Base-by-base conservation (phyloP, 441 rosid genomes). In the Adansonia rubrostipa region DNA sequence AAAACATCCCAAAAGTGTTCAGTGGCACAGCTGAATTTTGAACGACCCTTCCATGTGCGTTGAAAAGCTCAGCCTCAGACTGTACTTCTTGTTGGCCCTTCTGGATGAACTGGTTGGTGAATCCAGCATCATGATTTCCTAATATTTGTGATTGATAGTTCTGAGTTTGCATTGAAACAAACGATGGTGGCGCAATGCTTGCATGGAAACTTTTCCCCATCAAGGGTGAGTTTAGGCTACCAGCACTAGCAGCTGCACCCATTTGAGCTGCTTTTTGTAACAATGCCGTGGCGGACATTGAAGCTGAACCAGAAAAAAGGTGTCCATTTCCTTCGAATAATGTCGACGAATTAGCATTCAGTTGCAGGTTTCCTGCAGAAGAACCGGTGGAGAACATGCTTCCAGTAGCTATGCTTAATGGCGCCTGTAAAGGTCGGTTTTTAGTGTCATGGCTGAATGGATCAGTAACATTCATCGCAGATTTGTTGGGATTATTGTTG, bases 221-320 rank as follows among this genome's bases (percentile, higher is more conserved):
- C 88, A 91, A 65, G 33, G 76, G 50, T n/a, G 76, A 9, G 56
- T 71, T 87, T 47, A 84, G 73, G 68, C 77, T 76, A 45, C 65
- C 20, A 15, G 73, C 51, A 54, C 77, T 79, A 19, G 82, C 66
- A 1, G 87, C 80, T 60, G 88, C 87, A 9, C 93, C 90, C 89
- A 89, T 88, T 71, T 86, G 88, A 68, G 90, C 90, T 7, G 90
- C 92, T 71, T 89, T 89, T 71, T 89, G 93, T 75, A 89, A 75
- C 79, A 89, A 74, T 9, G 88, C 91, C 0, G 91, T 89, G 9
- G 91, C 93, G 0, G 93, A 89, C 85, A 89, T 84, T 20, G 83
- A 80, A 6, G 85, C 86, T 0, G 81, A 45, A 0, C 76, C 71
- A 13, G 75, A 17, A 2, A 73, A 71, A 19, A 50, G 40, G 42